Evolutionary conservation across 1,284 basidiomycete species (phyloP).

Genomic region (Retiboletus flavoniger): DNA sequence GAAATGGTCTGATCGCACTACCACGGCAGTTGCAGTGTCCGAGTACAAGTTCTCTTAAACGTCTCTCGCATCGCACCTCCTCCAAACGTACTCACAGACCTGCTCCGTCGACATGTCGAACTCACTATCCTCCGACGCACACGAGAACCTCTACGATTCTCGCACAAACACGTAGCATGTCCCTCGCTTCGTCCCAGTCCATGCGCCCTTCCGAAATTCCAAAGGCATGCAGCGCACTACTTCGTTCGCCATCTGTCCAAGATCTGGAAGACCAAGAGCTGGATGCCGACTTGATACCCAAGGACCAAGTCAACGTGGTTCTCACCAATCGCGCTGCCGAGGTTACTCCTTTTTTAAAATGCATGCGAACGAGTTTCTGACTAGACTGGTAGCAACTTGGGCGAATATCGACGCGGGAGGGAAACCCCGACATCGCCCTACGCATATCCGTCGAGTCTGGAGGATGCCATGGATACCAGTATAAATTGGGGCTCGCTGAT

Average conservation of each 20-base stretch:
- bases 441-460: slow-evolving; percentile 84
- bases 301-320: slow-evolving; percentile 46
- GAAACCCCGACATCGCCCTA: slow-evolving; percentile 61
- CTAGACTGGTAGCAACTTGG: slow-evolving; percentile 57
- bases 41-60: background rate
- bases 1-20: background rate
- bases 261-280: slow-evolving; percentile 56
- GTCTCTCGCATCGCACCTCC: background rate
- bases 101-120: background rate
- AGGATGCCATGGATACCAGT: slow-evolving; percentile 92
- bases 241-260: slow-evolving; percentile 43
- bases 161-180: background rate
- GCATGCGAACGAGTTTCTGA: background rate
- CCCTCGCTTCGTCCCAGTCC: background rate
- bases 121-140: background rate
- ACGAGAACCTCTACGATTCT: background rate
- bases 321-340: slow-evolving; percentile 73
- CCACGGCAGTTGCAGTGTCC: background rate
- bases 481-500: slow-evolving; percentile 79
- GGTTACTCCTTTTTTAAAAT: slow-evolving; percentile 39
- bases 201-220: slow-evolving; percentile 1
- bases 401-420: slow-evolving; percentile 51
- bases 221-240: slow-evolving; percentile 8
- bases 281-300: slow-evolving; percentile 50
- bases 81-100: background rate